phyloP scores from a whole-genome alignment of 352 stramenopile genomes.

The Globisporangium polare region DNA sequence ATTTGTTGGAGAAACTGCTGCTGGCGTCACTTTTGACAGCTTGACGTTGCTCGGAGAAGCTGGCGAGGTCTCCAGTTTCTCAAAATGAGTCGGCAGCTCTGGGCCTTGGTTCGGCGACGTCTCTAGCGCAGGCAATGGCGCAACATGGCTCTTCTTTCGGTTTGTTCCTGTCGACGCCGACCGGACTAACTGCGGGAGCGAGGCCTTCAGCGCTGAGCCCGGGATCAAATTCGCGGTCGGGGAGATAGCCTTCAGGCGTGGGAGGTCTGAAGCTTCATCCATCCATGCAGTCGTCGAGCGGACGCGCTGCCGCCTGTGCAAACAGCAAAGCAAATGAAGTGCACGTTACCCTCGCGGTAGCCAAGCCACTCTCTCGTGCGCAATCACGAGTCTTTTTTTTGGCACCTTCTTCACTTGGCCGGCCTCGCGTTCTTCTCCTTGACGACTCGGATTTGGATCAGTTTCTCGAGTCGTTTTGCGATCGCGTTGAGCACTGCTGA shows the following conservation, averaged over 20 bases:
- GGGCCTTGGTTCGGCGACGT: background rate
- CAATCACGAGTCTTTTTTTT: background rate
- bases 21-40: background rate
- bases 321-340: background rate
- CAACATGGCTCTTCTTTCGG: slow-evolving; percentile 11
- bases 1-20: background rate
- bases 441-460: background rate
- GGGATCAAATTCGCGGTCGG: background rate
- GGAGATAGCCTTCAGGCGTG: background rate
- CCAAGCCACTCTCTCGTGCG: background rate
- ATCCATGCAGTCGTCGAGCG: slow-evolving; percentile 1
- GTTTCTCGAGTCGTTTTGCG: background rate
- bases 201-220: background rate
- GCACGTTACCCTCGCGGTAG: background rate
- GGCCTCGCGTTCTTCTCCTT: background rate
- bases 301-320: background rate
- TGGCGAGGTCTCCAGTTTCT: background rate
- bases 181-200: background rate
- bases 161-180: background rate
- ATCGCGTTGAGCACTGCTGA: background rate
- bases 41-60: background rate
- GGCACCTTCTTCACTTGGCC: background rate
- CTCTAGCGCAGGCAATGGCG: background rate
- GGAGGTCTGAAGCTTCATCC: background rate
- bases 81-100: background rate